Evolutionary conservation across 2,329 filamentous ascomycete genomes (phyloP), one percentile per base, ranked within the genome.

Genomic region (Allantophomopsis cytisporea): DNA sequence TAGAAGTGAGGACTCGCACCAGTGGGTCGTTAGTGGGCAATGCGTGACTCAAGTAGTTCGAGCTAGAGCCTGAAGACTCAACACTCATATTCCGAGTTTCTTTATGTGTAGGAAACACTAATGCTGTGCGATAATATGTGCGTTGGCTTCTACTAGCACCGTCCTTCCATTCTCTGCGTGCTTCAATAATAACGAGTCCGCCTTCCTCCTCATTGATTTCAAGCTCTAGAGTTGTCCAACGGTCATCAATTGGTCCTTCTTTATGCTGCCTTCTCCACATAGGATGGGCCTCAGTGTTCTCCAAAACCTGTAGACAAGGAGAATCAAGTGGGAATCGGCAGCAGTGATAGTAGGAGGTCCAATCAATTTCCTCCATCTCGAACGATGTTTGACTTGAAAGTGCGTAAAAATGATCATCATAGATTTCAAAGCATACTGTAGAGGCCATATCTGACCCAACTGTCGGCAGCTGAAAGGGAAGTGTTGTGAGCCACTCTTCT

Each of bases 241-340:
- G 70, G 48, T 86, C 77, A 47, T 87, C 80, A 13, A 86, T 75
- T 0, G 79, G 72, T 0, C 82, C 82, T 53, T 87, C 81, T 20
- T 61, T 62, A 47, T 84, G 76, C 37, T 80, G 66, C 13, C 81
- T 71, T 7, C 81, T 66, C 70, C 77, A 85, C 35, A 79, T 66
- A 15, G 62, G 59, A 34, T 55, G 50, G 40, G 66, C 64, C n/a
- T 61, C 59, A 44, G 61, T 60, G 30, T 55, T 54, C 45, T 69
- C 59, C n/a, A 65, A 46, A 7, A 50, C 54, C 2, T 53, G 54
- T 7, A 54, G 50, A 20, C 59, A 56, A n/a, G 66, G 63, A 2
- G 60, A 53, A 23, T 62, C 50, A 10, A 84, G 60, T 1, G 70
- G 71, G 42, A 85, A 73, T 8, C 78, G 71, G 35, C 76, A 63